Percentiles rank a stretch among this genome's conserved stretches.
phyloP scores from a whole-genome alignment of 306 rosid genomes.

The Dalbergia cochinchinensis region DNA sequence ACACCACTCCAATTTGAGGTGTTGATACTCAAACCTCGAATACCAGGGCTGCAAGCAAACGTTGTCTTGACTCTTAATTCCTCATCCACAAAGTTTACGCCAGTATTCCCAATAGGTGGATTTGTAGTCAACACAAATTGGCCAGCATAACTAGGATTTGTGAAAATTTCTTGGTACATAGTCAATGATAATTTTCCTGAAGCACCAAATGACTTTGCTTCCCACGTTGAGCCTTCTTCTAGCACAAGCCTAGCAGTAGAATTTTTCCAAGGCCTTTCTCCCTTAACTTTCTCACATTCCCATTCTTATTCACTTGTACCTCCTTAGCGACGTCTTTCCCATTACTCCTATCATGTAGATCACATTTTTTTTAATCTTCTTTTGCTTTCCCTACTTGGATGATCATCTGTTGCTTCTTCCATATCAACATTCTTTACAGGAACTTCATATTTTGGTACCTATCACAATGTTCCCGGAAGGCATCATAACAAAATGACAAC shows the following conservation, averaged over 20 bases:
- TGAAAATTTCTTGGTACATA: slow-evolving; percentile 96
- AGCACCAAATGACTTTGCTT: slow-evolving; percentile 93
- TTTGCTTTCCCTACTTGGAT: slow-evolving; percentile 57
- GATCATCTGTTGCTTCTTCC: slow-evolving; percentile 53
- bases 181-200: slow-evolving; percentile 92
- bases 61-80: no score
- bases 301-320: slow-evolving; percentile 59
- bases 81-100: slow-evolving; percentile 66
- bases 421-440: slow-evolving; percentile 49
- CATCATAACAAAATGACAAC: no score
- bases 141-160: slow-evolving; percentile 97
- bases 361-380: slow-evolving; percentile 59
- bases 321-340: slow-evolving; percentile 64
- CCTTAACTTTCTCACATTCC: slow-evolving; percentile 64
- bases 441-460: slow-evolving; percentile 51
- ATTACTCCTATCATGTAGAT: slow-evolving; percentile 53
- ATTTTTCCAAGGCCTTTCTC: slow-evolving; percentile 87
- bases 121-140: slow-evolving; percentile 94
- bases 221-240: slow-evolving; percentile 97
- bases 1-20: no score
- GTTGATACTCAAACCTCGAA: no score
- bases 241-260: slow-evolving; percentile 92
- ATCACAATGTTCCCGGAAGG: no score
- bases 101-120: slow-evolving; percentile 95
- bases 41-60: no score